Conservation (phyloP, 768 basidiomycete genomes). For the Udeniomyces megalosporus region DNA sequence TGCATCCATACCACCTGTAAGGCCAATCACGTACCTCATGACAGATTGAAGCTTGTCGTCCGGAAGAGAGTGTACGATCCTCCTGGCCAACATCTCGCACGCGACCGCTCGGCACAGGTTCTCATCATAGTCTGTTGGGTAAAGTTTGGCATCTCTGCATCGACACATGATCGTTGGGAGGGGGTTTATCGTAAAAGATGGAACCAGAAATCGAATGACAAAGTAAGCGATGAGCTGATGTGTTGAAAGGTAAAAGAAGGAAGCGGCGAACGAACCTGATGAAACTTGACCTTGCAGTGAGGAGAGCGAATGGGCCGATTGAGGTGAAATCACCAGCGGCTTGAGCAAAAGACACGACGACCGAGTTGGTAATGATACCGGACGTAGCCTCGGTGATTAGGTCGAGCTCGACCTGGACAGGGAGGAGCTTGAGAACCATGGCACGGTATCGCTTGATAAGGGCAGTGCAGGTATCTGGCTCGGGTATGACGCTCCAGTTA, state of each 20-base stretch:
- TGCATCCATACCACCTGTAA: no score
- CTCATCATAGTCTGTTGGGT: slow-evolving; percentile 66
- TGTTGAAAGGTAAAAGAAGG: slow-evolving; percentile 10
- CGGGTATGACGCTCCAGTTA: slow-evolving; percentile 38
- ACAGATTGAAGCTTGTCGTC: slow-evolving; percentile 49
- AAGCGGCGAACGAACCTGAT: not conserved
- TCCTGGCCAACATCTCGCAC: slow-evolving; percentile 68
- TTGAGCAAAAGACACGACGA: slow-evolving; percentile 56
- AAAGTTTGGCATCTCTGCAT: slow-evolving; percentile 47
- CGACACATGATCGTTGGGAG: no score
- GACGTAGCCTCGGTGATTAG: slow-evolving; percentile 60
- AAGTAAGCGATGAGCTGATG: slow-evolving; percentile 49
- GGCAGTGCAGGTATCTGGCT: slow-evolving; percentile 54
- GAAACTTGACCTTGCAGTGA: slow-evolving; percentile 5
- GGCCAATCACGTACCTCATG: slow-evolving; percentile 32
- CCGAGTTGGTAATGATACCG: slow-evolving; percentile 57
- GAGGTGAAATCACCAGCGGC: slow-evolving; percentile 79
- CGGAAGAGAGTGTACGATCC: slow-evolving; percentile 54
- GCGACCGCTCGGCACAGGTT: slow-evolving; percentile 57
- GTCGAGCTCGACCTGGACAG: slow-evolving; percentile 54
- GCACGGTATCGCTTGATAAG: slow-evolving; percentile 64
- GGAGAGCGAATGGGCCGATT: slow-evolving; percentile 43
- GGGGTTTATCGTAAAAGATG: no score
- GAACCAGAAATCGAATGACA: slow-evolving; percentile 57
- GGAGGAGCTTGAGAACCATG: slow-evolving; percentile 57